Base-by-base conservation (phyloP, 202 grass and related monocot species). In the Dendrocalamus latiflorus region DNA sequence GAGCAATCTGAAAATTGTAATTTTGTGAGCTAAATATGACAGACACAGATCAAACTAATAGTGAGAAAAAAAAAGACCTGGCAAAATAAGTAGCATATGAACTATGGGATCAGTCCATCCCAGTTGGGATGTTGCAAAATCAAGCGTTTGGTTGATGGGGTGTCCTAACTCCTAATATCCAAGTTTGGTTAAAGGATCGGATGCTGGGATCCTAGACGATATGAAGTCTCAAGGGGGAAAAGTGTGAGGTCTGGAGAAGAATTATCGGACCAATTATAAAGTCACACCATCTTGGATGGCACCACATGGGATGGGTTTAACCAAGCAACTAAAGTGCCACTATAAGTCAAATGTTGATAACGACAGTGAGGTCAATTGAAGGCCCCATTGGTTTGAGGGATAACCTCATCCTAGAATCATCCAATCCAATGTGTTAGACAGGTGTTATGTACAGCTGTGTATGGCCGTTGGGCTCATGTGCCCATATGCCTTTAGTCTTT, bases 1-100 rank as follows among this genome's bases (percentile, higher is more conserved):
- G 21, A 99, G 84, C 89, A 91, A 87, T 67, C 96, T 99, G 91
- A 86, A 83, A 90, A 78, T 17, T 33, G 16, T 66, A 80, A 59
- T 82, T 70, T 72, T 89, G 81, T 91, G 10, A 85, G 68, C 54
- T 65, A 85, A 53, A 72, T 80, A 72, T 76, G 28, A 75, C n/a
- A 77, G 13, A 21, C 49, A 67, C 8, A 72, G 44, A 71, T 68
- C 13, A 77, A 43, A 82, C 6, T 78, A 69, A 79, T 56, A 37
- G 10, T 61, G 11, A 2, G 6, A 5, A 1, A 13, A 18, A 9
- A 30, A 41, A 56, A 36, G 59, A 60, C 13, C 34, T 39, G 17
- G 22, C 33, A 22, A 72, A 5, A 6, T 8, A 49, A 49, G 34
- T 53, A 43, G 65, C 49, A 68, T 38, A 57, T 59, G 30, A 16